Base-by-base conservation (phyloP, 2,329 filamentous ascomycete species). In the Ceratocystis smalleyi region DNA sequence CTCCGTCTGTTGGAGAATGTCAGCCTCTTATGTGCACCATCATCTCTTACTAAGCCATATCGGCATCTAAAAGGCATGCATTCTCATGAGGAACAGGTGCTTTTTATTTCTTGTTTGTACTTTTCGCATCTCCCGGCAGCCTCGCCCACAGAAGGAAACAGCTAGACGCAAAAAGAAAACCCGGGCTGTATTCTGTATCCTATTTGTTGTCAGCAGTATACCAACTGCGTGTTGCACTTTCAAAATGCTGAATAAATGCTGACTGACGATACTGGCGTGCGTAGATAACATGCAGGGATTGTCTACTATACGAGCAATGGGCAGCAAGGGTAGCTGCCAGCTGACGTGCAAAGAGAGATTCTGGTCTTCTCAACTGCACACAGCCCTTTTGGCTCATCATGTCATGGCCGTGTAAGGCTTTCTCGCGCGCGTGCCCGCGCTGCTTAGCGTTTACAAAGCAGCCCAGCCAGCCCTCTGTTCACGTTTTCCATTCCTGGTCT, bases 171-270 rank as follows among this genome's bases (percentile, higher is more conserved):
- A 35, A 7, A n/a, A 12, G 10, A n/a, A n/a, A n/a, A n/a, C n/a
- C n/a, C n/a, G n/a, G n/a, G n/a, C n/a, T n/a, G n/a, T n/a, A n/a
- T n/a, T n/a, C n/a, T n/a, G 8, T 8, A 4, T 49, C 47, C 45
- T 4, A 17, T 45, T 1, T 45, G 17, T 1, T 49, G 47, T 49
- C 19, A 49, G 19, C 47, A 22, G 4, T 6, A 22, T 47, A n/a
- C 47, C 1, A 51, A 12, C 22, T 43, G 27, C 2, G 6, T 43
- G 35, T 59, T 15, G 35, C n/a, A 43, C 22, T 49, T 40, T 47
- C 8, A 4, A 30, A 22, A 27, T 63, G 65, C 65, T 66, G 59
- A 66, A 62, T 66, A 64, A 66, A 60, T 64, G 66, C 62, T 62
- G 60, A 67, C 57, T 5, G 54, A 27, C 12, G 15, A 6, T 22